A percentile compares a stretch with the other conserved stretches of the same genome.
These are phyloP conservation scores for Diaporthe citri DNA, from an alignment of 2,329 filamentous ascomycete species.

Conservation along the genomic window DNA sequence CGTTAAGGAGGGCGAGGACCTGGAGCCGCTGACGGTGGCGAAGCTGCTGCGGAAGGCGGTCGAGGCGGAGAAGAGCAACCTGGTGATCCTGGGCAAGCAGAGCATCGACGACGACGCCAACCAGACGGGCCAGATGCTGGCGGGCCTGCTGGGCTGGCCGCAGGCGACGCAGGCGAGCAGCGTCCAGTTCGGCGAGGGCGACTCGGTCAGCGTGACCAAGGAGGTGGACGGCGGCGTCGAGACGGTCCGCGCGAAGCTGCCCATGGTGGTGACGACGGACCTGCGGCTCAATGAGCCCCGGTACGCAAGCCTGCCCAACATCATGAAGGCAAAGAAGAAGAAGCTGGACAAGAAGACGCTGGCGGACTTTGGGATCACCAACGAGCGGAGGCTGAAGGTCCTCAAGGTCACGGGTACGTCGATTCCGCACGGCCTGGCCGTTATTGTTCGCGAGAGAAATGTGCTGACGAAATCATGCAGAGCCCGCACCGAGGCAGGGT, in stretches of 20 bases:
- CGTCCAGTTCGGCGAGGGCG: constrained; percentile 80
- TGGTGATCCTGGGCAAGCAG: constrained; percentile 97
- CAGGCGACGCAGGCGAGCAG: constrained; percentile 95
- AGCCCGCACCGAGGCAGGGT: constrained; percentile 88
- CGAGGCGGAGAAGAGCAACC: constrained; percentile 86
- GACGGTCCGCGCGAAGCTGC: constrained; percentile 86
- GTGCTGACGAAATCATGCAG: constrained; percentile 57
- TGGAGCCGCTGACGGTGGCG: constrained; percentile 92
- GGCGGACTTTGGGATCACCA: constrained; percentile 83
- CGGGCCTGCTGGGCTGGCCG: constrained; percentile 89
- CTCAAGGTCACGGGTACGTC: constrained; percentile 85
- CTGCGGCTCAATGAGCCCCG: constrained; percentile 93
- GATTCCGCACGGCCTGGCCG: constrained; percentile 12
- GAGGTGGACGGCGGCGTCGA: constrained; percentile 97
- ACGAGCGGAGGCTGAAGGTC: constrained; percentile 83
- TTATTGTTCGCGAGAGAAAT: constrained; percentile 6
- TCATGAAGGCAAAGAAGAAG: constrained; percentile 99
- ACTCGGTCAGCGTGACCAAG: constrained; percentile 81
- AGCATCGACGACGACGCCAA: constrained; percentile 96
- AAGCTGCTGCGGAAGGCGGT: constrained; percentile 88
- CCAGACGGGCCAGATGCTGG: constrained; percentile 98
- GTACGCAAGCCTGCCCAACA: constrained; percentile 95
- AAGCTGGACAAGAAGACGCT: constrained; percentile 92
- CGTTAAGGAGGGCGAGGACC: constrained; percentile 77
- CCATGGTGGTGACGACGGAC: constrained; percentile 96